Conservation (phyloP, 495 filamentous ascomycete genomes). For the Daldinia childiae region DNA sequence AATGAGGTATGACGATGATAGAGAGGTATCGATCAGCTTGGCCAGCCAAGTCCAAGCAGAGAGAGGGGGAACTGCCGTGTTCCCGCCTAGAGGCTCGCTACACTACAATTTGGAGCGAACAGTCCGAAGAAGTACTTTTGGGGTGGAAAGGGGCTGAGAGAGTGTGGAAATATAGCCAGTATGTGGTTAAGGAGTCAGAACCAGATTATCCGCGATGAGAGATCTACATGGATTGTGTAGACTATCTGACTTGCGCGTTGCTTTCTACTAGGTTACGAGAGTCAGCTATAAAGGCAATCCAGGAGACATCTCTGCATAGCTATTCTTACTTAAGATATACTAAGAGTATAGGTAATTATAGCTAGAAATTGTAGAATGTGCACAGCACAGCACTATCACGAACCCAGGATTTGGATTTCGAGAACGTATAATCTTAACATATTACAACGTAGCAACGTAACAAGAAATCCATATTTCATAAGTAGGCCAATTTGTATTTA, state of each 20-base stretch:
- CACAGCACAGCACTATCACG: neutral
- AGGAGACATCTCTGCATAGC: neutral
- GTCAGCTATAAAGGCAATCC: neutral
- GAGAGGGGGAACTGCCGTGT: neutral
- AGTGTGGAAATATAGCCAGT: neutral
- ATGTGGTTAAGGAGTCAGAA: neutral
- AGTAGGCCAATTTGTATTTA: neutral
- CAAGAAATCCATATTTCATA: neutral
- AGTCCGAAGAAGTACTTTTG: neutral
- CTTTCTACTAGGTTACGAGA: neutral
- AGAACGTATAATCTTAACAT: neutral
- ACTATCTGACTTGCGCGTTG: neutral
- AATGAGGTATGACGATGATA: neutral
- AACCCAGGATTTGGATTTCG: neutral
- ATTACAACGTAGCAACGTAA: neutral
- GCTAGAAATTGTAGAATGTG: neutral
- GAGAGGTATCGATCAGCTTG: neutral
- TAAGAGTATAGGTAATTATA: neutral
- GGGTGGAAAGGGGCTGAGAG: neutral
- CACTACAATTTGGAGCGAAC: neutral
- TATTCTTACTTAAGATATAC: neutral
- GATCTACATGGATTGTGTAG: neutral
- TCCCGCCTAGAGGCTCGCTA: neutral
- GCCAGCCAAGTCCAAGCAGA: neutral
- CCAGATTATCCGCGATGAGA: neutral